These are phyloP conservation scores for Rheum nobile DNA, from an alignment of 148 eudicot species.

Conservation along the genomic window DNA sequence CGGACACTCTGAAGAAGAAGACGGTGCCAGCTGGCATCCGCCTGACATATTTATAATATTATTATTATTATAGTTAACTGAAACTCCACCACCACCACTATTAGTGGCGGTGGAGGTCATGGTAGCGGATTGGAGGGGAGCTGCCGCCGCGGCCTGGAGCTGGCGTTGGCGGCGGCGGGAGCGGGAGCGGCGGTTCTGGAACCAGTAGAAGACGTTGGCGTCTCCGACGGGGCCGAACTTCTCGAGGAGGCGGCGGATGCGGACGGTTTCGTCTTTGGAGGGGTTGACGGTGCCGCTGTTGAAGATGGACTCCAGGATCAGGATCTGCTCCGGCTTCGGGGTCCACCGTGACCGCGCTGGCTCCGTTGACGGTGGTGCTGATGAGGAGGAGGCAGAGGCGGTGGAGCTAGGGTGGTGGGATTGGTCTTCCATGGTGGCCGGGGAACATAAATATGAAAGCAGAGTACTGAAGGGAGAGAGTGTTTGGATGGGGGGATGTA, in stretches of 20 bases:
- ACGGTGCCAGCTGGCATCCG: conserved; percentile 4
- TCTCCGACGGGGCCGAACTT: conserved; percentile 78
- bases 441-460: background rate
- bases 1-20: background rate
- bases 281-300: conserved; percentile 93
- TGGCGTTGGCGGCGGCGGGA: conserved; percentile 74
- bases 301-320: conserved; percentile 76
- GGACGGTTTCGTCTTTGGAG: conserved; percentile 67
- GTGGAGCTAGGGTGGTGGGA: background rate
- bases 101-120: background rate
- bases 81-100: background rate
- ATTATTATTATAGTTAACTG: background rate
- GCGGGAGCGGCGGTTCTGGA: conserved; percentile 82
- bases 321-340: conserved; percentile 84
- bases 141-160: conserved; percentile 32
- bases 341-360: conserved; percentile 75
- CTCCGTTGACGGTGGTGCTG: conserved; percentile 13
- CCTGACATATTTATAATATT: background rate
- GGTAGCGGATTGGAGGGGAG: background rate
- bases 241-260: conserved; percentile 59
- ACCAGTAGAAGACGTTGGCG: conserved; percentile 94
- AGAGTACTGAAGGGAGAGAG: background rate
- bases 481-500: background rate
- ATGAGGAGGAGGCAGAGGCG: background rate
- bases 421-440: conserved; percentile 2